Evolutionary conservation across 495 filamentous ascomycete genomes (phyloP).

Genomic region (Neurospora cerealis): DNA sequence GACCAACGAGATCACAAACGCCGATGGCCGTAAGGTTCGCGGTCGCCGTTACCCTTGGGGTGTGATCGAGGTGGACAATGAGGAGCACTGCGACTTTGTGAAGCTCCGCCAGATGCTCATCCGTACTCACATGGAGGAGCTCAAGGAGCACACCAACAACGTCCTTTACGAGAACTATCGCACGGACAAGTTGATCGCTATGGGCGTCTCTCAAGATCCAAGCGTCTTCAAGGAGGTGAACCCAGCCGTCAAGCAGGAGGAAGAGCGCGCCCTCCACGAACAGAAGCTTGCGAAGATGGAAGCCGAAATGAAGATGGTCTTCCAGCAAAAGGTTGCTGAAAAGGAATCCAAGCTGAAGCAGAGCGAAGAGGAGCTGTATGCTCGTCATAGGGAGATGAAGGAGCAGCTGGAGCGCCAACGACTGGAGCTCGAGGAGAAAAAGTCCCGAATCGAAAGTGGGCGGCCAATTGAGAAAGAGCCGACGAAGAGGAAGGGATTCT

Average conservation of each 20-base stretch:
- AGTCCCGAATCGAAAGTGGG: slow-evolving; percentile 81
- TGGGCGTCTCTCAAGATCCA: slow-evolving; percentile 97
- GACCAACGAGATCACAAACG: slow-evolving; percentile 79
- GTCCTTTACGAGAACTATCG: slow-evolving; percentile 97
- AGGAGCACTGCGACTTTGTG: slow-evolving; percentile 99
- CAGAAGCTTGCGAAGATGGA: slow-evolving; percentile 99
- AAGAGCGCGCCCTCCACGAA: slow-evolving; percentile 94
- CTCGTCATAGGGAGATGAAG: slow-evolving; percentile 98
- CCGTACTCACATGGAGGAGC: slow-evolving; percentile 99
- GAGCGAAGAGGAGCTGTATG: slow-evolving; percentile 97
- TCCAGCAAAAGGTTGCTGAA: slow-evolving; percentile 99
- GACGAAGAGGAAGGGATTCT: slow-evolving; percentile 95
- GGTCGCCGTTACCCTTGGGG: slow-evolving; percentile 97
- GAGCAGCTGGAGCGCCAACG: slow-evolving; percentile 94
- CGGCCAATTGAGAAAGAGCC: slow-evolving; percentile 94
- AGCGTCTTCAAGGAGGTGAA: slow-evolving; percentile 99
- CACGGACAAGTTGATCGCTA: slow-evolving; percentile 93
- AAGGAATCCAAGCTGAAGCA: slow-evolving; percentile 99
- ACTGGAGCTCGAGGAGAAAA: slow-evolving; percentile 94
- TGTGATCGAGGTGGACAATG: slow-evolving; percentile 98
- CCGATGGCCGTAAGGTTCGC: slow-evolving; percentile 91
- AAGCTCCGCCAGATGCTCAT: slow-evolving; percentile 99
- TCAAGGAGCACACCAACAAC: slow-evolving; percentile 99
- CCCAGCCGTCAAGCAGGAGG: slow-evolving; percentile 98
- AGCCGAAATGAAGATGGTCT: slow-evolving; percentile 99